These are phyloP conservation scores for Thelonectria blattea DNA, from an alignment of 2,329 filamentous ascomycete genomes.

Conservation along the genomic window DNA sequence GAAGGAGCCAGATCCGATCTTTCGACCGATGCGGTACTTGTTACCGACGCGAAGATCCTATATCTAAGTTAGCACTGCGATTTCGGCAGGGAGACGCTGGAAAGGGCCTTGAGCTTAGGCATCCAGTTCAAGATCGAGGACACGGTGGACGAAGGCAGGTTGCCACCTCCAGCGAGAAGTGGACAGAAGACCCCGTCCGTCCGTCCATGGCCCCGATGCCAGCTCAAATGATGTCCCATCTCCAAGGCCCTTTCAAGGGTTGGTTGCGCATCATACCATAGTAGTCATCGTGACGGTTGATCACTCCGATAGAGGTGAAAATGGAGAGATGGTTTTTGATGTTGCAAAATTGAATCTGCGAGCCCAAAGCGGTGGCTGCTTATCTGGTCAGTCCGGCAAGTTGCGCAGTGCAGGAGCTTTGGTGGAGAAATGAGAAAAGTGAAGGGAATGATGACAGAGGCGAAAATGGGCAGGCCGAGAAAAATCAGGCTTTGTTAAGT, in stretches of 20 bases:
- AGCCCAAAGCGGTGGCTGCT: conserved; percentile 30
- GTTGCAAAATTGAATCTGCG: conserved; percentile 23
- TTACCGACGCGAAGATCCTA: conserved; percentile 99
- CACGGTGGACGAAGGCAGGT: background rate
- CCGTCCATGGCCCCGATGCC: background rate
- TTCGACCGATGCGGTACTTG: conserved; percentile 99
- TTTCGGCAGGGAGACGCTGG: background rate
- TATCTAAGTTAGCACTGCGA: conserved; percentile 24
- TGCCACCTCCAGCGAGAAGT: background rate
- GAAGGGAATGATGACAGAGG: conserved; percentile 23
- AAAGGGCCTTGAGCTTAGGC: background rate
- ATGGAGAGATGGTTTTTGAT: conserved; percentile 18
- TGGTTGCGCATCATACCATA: conserved; percentile 50
- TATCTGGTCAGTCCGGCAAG: conserved; percentile 25
- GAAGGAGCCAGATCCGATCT: conserved; percentile 97
- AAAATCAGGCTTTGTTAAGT: conserved; percentile 30
- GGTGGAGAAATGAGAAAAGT: conserved; percentile 9
- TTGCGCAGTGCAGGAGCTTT: conserved; percentile 10
- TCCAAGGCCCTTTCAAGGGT: background rate
- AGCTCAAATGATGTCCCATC: background rate
- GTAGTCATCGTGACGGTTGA: conserved; percentile 53
- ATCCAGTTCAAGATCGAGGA: background rate
- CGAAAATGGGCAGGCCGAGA: conserved; percentile 34
- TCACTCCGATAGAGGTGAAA: conserved; percentile 31
- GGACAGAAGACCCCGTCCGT: background rate